These are phyloP conservation scores for Russula compacta DNA, from an alignment of 768 basidiomycete species.

Conservation along the genomic window DNA sequence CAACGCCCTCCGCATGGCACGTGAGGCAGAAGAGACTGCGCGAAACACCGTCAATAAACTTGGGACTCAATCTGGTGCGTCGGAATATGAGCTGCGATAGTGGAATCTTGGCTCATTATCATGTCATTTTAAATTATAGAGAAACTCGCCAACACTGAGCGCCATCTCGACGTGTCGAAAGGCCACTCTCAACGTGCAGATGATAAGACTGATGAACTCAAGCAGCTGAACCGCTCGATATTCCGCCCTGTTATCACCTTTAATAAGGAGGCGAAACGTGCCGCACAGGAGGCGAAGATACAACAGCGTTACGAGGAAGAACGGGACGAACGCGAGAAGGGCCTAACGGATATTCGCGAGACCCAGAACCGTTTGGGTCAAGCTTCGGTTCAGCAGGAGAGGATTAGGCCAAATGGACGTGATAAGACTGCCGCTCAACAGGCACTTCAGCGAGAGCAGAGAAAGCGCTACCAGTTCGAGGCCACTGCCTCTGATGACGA, in stretches of 20 bases:
- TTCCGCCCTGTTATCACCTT: conserved; percentile 88
- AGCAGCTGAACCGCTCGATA: conserved; percentile 89
- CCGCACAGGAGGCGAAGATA: conserved; percentile 77
- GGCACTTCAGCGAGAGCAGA: conserved; percentile 52
- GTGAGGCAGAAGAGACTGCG: conserved; percentile 96
- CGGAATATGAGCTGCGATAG: too few relatives aligned
- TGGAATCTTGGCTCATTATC: neutral
- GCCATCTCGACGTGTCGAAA: conserved; percentile 88
- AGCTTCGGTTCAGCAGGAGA: conserved; percentile 42
- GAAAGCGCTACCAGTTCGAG: conserved; percentile 87
- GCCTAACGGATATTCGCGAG: conserved; percentile 78
- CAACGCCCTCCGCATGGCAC: conserved; percentile 86
- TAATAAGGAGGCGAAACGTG: conserved; percentile 88
- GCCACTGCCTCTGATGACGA: conserved; percentile 86
- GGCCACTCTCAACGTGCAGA: conserved; percentile 81
- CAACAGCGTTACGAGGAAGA: conserved; percentile 84
- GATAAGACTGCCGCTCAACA: conserved; percentile 44
- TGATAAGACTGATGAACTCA: conserved; percentile 89
- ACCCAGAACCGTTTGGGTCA: conserved; percentile 77
- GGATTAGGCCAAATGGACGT: conserved; percentile 36
- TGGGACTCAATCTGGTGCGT: conserved; percentile 87
- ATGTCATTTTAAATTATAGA: conserved; percentile 34
- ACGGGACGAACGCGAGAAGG: conserved; percentile 71
- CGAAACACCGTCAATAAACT: conserved; percentile 73
- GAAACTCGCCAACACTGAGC: conserved; percentile 88